Conservation (phyloP, 2,329 filamentous ascomycete genomes). For the Exophiala spinifera region DNA sequence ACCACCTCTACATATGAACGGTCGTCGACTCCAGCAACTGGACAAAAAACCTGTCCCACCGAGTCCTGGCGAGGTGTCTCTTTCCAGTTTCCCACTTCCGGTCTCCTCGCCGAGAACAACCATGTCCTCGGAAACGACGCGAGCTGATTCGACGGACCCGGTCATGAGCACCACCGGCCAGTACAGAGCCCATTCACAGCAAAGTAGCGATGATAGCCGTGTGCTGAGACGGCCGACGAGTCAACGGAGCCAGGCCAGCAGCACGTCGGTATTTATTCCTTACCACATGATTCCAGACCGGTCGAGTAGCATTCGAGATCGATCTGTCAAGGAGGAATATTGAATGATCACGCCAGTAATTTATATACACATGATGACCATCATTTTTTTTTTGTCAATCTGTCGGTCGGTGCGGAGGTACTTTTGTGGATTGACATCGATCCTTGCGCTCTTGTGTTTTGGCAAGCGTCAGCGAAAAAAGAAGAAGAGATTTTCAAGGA, state of each 20-base stretch:
- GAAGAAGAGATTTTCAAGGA: too few relatives aligned
- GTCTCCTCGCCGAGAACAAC: constrained; percentile 17
- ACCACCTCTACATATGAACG: constrained; percentile 11
- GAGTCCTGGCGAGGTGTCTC: constrained; percentile 23
- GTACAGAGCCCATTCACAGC: constrained; percentile 2
- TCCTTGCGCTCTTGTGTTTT: too few relatives aligned
- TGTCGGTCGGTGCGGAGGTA: too few relatives aligned
- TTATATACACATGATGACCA: not conserved
- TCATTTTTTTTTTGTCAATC: too few relatives aligned
- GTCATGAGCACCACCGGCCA: not conserved
- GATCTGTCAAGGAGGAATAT: constrained; percentile 16
- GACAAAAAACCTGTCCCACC: constrained; percentile 13
- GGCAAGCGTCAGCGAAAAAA: too few relatives aligned
- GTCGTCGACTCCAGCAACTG: constrained; percentile 3
- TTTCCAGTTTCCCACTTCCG: constrained; percentile 23
- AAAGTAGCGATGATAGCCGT: constrained; percentile 9
- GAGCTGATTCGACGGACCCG: not conserved
- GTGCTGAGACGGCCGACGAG: constrained; percentile 16
- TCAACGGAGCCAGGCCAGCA: constrained; percentile 18
- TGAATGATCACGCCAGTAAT: too few relatives aligned
- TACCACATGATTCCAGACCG: constrained; percentile 27
- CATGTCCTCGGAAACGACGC: not conserved
- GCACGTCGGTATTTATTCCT: constrained; percentile 23
- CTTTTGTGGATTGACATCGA: too few relatives aligned
- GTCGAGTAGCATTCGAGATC: constrained; percentile 24